phyloP scores from a whole-genome alignment of 306 rosid genomes.

The Vigna unguiculata region DNA sequence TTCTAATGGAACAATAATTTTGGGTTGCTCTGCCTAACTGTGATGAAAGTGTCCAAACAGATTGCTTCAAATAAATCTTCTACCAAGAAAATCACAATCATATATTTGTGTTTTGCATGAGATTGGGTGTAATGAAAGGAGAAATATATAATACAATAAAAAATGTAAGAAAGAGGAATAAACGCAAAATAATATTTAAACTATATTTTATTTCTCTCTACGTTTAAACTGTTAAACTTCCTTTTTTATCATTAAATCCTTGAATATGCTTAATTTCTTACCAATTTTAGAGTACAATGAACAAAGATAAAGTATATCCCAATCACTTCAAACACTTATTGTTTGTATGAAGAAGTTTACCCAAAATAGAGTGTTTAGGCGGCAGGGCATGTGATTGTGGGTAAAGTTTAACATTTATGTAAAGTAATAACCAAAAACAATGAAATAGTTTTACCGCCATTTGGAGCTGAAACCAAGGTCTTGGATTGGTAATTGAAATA shows the following conservation, averaged over 20 bases:
- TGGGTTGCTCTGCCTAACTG: not conserved
- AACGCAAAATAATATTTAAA: too few relatives aligned
- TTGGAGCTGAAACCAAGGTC: slow-evolving; percentile 41
- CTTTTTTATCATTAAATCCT: too few relatives aligned
- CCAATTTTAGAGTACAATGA: too few relatives aligned
- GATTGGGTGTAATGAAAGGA: too few relatives aligned
- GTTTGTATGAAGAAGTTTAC: slow-evolving; percentile 21
- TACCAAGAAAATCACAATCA: not conserved
- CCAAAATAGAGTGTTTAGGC: slow-evolving; percentile 18
- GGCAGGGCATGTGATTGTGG: slow-evolving; percentile 41
- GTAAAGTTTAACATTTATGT: slow-evolving; percentile 42
- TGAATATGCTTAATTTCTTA: too few relatives aligned
- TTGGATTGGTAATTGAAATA: slow-evolving; percentile 35
- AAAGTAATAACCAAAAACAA: slow-evolving; percentile 7
- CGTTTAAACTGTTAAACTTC: too few relatives aligned
- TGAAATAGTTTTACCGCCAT: slow-evolving; percentile 11
- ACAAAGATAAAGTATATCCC: not conserved
- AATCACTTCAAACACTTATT: not conserved
- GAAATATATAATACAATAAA: too few relatives aligned
- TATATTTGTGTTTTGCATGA: not conserved
- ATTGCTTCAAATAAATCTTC: not conserved
- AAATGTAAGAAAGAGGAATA: too few relatives aligned
- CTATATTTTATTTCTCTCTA: too few relatives aligned
- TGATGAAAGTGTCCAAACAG: not conserved
- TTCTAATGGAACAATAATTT: not conserved